These are phyloP conservation scores for Carex littledalei DNA, from an alignment of 176 grass and related monocot species.

Conservation along the genomic window DNA sequence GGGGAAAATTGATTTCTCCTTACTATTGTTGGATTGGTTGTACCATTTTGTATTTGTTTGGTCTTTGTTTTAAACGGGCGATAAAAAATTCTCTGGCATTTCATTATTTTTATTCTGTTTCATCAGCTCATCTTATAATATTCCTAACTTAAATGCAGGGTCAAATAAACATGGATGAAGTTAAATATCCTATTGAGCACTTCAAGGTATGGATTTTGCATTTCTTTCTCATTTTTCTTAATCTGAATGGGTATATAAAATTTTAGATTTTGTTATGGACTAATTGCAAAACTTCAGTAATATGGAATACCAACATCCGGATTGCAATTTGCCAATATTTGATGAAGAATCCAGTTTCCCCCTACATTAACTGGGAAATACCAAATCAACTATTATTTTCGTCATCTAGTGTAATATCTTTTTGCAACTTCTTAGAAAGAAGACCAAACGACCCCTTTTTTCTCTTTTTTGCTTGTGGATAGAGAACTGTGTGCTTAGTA, in stretches of 20 bases:
- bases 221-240: neutral
- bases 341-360: neutral
- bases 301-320: neutral
- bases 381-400: neutral
- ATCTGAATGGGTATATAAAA: neutral
- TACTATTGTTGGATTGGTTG: neutral
- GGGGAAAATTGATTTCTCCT: neutral
- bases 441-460: neutral
- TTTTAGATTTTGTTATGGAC: neutral
- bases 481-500: neutral
- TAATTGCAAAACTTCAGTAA: neutral
- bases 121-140: neutral
- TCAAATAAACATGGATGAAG: slow-evolving; percentile 89
- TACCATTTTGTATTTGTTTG: neutral
- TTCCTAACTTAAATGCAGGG: slow-evolving; percentile 44
- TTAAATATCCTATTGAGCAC: slow-evolving; percentile 72
- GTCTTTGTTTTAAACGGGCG: neutral
- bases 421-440: neutral
- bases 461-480: neutral
- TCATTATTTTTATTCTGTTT: slow-evolving; percentile 1
- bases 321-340: neutral
- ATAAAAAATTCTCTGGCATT: neutral
- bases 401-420: neutral
- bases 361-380: neutral
- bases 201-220: slow-evolving; percentile 60